Evolutionary conservation across 768 basidiomycete genomes (phyloP), one percentile per base, ranked within the genome.

Genomic region (Mycena indigotica): DNA sequence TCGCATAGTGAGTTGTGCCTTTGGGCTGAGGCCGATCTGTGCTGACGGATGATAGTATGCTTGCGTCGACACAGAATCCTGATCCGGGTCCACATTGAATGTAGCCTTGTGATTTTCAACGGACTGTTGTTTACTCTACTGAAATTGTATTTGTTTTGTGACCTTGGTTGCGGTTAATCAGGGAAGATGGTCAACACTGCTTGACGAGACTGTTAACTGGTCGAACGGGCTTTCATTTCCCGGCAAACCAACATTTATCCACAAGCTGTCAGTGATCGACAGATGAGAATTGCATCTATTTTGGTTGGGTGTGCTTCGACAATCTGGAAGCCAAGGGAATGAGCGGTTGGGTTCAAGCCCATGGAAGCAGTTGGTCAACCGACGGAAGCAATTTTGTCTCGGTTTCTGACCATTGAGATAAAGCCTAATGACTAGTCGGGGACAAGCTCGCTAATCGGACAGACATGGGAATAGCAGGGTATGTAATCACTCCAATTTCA

Each of bases 61-160:
- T 57, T 28, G 54, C 55, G 10, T 53, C 52, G 29, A 61, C 60
- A 15, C 29, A 61, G 28, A 56, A 56, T 21, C 60, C 60, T 5
- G 53, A 54, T 12, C 41, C 40, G 15, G 53, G 50, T 17, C 32
- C 59, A 5, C 30, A 60, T 52, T 60, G 50, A 35, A 38, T n/a
- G n/a, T 38, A 12, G 12, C n/a, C 35, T 38, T 45, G 15, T 10
- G 45, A 44, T 29, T 28, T 19, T 21, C 32, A 29, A 50, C 29
- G 32, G 26, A 49, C 24, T 38, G 5, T 12, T 21, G 30, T n/a
- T n/a, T n/a, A n/a, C n/a, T n/a, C n/a, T n/a, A n/a, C n/a, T n/a
- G n/a, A n/a, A n/a, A n/a, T n/a, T n/a, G n/a, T n/a, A n/a, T n/a
- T n/a, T n/a, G n/a, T n/a, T n/a, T n/a, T n/a, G n/a, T n/a, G n/a